Evolutionary conservation across 2,329 filamentous ascomycete species (phyloP).

Genomic region (Myriosclerotinia scirpicola): DNA sequence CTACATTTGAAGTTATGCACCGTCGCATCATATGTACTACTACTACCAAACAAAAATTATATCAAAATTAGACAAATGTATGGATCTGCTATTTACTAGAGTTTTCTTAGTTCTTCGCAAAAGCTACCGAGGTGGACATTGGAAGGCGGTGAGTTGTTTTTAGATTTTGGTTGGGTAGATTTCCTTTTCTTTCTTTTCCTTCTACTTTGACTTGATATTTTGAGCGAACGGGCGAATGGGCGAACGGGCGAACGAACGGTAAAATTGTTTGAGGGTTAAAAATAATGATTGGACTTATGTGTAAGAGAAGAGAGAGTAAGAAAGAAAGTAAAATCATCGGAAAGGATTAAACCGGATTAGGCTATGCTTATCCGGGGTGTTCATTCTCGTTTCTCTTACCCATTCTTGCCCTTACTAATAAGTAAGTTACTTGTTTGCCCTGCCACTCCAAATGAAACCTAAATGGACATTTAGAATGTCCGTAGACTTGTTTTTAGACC

Average conservation of each 20-base stretch:
- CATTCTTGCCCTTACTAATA: not conserved
- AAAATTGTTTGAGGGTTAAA: constrained; percentile 3
- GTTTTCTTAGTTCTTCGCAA: constrained; percentile 5
- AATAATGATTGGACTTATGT: constrained; percentile 9
- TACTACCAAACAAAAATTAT: constrained; percentile 11
- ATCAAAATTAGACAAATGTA: constrained; percentile 14
- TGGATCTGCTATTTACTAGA: not conserved
- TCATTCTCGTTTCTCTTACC: not conserved
- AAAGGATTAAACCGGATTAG: constrained; percentile 1
- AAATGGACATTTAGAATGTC: constrained; percentile 19
- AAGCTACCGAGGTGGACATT: constrained; percentile 2
- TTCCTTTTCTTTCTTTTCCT: not conserved
- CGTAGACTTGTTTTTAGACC: constrained; percentile 1
- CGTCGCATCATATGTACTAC: constrained; percentile 9
- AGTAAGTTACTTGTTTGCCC: not conserved
- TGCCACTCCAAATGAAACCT: constrained; percentile 19
- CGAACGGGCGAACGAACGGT: not conserved
- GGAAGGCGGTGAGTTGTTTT: constrained; percentile 2
- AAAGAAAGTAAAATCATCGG: constrained; percentile 5
- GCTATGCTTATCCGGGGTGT: constrained; percentile 10
- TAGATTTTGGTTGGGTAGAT: not conserved
- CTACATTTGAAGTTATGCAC: constrained; percentile 9
- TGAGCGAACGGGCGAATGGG: not conserved
- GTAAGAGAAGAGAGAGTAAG: not conserved
- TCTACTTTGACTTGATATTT: constrained; percentile 1